These are phyloP conservation scores for Nematodospora valgi DNA, from an alignment of 805 yeast species.

Conservation along the genomic window DNA sequence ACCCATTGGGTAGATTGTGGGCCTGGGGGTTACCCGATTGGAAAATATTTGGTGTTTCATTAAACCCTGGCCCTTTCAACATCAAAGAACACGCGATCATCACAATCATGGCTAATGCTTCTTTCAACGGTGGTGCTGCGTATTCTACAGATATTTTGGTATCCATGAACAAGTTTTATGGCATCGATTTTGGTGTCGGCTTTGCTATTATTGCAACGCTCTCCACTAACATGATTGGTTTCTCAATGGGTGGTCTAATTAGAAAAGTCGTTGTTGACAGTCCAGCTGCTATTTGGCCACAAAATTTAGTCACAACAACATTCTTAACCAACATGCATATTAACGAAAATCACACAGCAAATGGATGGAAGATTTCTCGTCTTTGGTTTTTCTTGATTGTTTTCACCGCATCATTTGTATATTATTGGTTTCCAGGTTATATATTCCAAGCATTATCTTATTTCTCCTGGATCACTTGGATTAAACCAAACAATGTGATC, in stretches of 20 bases:
- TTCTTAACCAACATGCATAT: conserved; percentile 51
- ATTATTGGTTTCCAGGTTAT: conserved; percentile 62
- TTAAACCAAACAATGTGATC: conserved; percentile 54
- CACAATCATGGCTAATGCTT: conserved; percentile 50
- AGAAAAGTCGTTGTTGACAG: conserved; percentile 61
- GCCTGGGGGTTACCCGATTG: conserved; percentile 33
- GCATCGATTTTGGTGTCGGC: conserved; percentile 47
- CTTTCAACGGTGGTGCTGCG: conserved; percentile 43
- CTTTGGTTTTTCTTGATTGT: conserved; percentile 45
- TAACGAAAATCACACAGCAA: conserved; percentile 48
- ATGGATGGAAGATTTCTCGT: conserved; percentile 61
- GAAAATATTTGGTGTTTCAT: conserved; percentile 26
- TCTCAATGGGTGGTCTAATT: conserved; percentile 62
- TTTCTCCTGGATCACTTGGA: conserved; percentile 68
- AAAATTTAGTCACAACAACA: conserved; percentile 56
- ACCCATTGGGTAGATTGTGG: conserved; percentile 57
- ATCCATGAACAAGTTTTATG: conserved; percentile 49
- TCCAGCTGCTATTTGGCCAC: conserved; percentile 70
- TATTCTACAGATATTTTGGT: conserved; percentile 56
- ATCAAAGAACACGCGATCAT: conserved; percentile 60
- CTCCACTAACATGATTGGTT: conserved; percentile 63
- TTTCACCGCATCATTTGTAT: conserved; percentile 39
- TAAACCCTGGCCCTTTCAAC: conserved; percentile 63
- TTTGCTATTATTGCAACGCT: conserved; percentile 47
- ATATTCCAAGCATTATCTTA: conserved; percentile 55